A percentile compares a stretch with the other conserved stretches of the same genome.
phyloP scores from a whole-genome alignment of 768 basidiomycete species.

The Cystofilobasidium capitatum region DNA sequence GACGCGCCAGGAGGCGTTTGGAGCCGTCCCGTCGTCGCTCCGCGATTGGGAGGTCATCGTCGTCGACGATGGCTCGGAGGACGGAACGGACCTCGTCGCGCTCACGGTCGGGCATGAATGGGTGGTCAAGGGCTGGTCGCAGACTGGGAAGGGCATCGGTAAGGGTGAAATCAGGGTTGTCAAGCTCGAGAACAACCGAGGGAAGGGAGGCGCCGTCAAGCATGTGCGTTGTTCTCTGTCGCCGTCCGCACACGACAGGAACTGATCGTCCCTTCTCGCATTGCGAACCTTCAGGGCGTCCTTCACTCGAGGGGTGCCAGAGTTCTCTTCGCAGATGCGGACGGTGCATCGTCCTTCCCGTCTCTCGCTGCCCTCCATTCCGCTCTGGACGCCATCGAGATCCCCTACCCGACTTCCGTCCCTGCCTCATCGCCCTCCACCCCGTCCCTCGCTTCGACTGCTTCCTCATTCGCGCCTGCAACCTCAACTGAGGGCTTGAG shows the following conservation, averaged over 20 bases:
- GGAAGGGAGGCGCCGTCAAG: conserved; percentile 86
- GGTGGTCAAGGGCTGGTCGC: conserved; percentile 42
- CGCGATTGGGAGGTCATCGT: conserved; percentile 62
- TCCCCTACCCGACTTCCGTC: conserved; percentile 3
- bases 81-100: conserved; percentile 59
- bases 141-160: conserved; percentile 10
- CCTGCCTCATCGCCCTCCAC: not conserved
- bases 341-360: conserved; percentile 78
- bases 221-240: conserved; percentile 44
- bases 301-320: conserved; percentile 64
- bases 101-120: conserved; percentile 52
- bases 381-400: conserved; percentile 55
- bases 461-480: not conserved
- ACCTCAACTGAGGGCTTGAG: not conserved
- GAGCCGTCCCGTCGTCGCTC: not conserved
- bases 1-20: conserved; percentile 35
- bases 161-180: conserved; percentile 59
- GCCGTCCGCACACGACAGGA: not conserved
- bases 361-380: conserved; percentile 73
- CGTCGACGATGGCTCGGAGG: conserved; percentile 80
- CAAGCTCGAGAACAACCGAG: conserved; percentile 65
- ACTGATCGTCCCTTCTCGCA: not conserved
- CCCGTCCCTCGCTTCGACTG: not conserved
- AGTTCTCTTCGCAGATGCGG: conserved; percentile 86
- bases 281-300: conserved; percentile 51